These are phyloP conservation scores for Solanum raphanifolium DNA, from an alignment of 257 asterid genomes.

Conservation along the genomic window DNA sequence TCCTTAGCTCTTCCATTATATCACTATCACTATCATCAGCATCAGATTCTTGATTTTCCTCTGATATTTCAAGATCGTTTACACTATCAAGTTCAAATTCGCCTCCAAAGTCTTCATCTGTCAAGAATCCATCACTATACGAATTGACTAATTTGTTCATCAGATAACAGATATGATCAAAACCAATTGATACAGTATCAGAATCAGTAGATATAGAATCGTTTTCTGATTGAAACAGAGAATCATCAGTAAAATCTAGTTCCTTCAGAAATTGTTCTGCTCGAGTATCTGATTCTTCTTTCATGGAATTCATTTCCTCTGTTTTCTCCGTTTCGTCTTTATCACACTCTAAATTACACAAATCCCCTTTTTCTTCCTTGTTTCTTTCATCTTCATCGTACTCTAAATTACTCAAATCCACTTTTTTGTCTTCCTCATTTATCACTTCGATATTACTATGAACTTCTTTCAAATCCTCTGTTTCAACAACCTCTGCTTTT, in stretches of 20 bases:
- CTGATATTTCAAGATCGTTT: background rate
- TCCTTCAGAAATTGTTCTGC: background rate
- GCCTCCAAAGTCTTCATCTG: slow-evolving; percentile 41
- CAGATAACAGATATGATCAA: slow-evolving; percentile 15
- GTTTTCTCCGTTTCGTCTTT: background rate
- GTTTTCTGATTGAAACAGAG: slow-evolving; percentile 4
- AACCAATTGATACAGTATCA: slow-evolving; percentile 21
- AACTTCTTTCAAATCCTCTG: slow-evolving; percentile 3
- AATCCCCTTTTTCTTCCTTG: background rate
- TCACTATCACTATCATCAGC: slow-evolving; percentile 36
- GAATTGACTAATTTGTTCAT: slow-evolving; percentile 24
- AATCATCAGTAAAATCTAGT: slow-evolving; percentile 2
- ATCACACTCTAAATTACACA: background rate
- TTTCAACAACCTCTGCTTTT: background rate
- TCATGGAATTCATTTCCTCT: background rate
- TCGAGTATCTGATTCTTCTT: background rate
- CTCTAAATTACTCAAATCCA: background rate
- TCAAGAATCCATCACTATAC: slow-evolving; percentile 30
- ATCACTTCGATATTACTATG: background rate
- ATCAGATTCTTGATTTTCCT: slow-evolving; percentile 21
- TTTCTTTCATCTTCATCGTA: background rate
- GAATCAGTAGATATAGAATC: slow-evolving; percentile 14
- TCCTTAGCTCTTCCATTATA: slow-evolving; percentile 23
- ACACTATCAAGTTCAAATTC: slow-evolving; percentile 10
- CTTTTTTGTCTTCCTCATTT: background rate